Evolutionary conservation across 176 grass and related monocot genomes (phyloP).

Genomic region (Triticum monococcum): DNA sequence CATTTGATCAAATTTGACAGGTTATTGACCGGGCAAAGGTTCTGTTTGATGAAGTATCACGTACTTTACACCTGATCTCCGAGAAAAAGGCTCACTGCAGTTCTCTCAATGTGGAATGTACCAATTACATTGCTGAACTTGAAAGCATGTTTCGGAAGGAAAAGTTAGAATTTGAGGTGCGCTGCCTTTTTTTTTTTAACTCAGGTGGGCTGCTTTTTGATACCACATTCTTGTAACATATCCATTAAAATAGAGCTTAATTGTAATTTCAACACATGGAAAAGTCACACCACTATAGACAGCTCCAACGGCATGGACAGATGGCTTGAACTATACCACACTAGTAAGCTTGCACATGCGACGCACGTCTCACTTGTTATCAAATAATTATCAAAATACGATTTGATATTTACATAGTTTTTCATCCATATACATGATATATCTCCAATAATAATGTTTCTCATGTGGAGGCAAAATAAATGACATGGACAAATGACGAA

Average conservation of each 20-base stretch:
- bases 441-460: too few relatives aligned
- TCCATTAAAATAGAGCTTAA: slow-evolving; percentile 10
- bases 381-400: too few relatives aligned
- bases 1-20: slow-evolving; percentile 44
- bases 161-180: slow-evolving; percentile 74
- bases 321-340: slow-evolving; percentile 17
- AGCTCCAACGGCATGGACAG: neutral
- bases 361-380: too few relatives aligned
- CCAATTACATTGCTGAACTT: slow-evolving; percentile 63
- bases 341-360: too few relatives aligned
- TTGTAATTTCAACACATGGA: slow-evolving; percentile 15
- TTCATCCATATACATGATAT: too few relatives aligned
- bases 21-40: slow-evolving; percentile 58
- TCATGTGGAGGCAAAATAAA: too few relatives aligned
- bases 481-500: too few relatives aligned
- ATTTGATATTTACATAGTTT: too few relatives aligned
- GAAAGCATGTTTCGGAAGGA: slow-evolving; percentile 74
- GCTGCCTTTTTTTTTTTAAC: neutral
- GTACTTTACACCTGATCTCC: slow-evolving; percentile 37
- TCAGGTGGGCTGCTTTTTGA: slow-evolving; percentile 44
- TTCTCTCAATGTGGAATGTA: slow-evolving; percentile 40
- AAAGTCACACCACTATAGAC: slow-evolving; percentile 14
- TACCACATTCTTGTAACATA: slow-evolving; percentile 29
- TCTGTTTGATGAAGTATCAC: slow-evolving; percentile 72
- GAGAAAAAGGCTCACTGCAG: slow-evolving; percentile 45